Base-by-base conservation (phyloP, 2,329 filamentous ascomycete genomes). In the Apiospora phragmitis region DNA sequence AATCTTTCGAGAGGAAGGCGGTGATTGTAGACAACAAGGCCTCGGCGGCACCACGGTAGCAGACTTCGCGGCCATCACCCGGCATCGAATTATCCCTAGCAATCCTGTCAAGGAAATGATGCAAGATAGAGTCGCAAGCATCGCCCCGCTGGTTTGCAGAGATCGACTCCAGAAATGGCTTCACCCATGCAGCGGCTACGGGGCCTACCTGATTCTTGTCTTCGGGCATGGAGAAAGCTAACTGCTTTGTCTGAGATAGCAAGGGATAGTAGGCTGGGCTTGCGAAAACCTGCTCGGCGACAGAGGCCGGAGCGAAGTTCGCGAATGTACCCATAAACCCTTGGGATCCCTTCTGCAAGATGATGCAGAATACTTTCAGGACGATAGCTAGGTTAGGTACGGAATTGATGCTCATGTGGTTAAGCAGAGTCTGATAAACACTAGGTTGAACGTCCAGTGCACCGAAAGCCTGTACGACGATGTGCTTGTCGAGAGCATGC, bases 271-370 rank as follows among this genome's bases (percentile, higher is more conserved):
- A 90, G 4, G 88, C 86, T 9, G 91, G 90, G 72, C 92, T 94
- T 71, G 88, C 89, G 76, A 96, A 93, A 59, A 97, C 89, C 73
- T 94, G 89, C 78, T 98, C 94, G n/a, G 94, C 90, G 66, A 98
- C 90, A 43, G 92, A 90, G 55, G 91, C 91, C 3, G 94, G 92
- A 0, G 93, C 92, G 68, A 95, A 93, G 41, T 94, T 89, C 68
- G 93, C 91, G 82, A 97, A 92, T 1, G 94, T 92, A 76, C 94
- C 92, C 95, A 95, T 98, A 76, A 98, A 96, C 62, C 93, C 92
- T 69, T 88, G 88, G 0, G 94, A 88, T 0, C 93, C 92, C 75
- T 93, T 94, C 73, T 91, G 88, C 68, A 98, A 84, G 21, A 98
- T 86, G 16, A 85, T 85, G 62, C 89, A 89, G 72, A 97, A 88